phyloP scores from a whole-genome alignment of 805 yeast genomes.

The Metschnikowia colocasiae region DNA sequence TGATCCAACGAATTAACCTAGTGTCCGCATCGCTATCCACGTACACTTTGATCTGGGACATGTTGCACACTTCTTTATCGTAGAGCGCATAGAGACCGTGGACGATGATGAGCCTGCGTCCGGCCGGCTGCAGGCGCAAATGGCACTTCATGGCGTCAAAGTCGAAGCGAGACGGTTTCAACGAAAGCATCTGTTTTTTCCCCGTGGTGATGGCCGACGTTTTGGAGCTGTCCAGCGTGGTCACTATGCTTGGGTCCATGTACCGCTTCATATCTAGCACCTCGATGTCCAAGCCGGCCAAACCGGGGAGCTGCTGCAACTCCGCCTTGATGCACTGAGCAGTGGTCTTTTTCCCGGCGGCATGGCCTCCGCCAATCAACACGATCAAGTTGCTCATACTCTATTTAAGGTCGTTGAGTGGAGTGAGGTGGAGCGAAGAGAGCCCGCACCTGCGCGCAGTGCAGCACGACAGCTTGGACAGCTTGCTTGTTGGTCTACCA shows the following conservation, averaged over 20 bases:
- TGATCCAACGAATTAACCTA: slow-evolving; percentile 75
- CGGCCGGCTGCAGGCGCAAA: slow-evolving; percentile 18
- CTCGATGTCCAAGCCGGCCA: slow-evolving; percentile 22
- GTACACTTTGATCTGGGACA: slow-evolving; percentile 66
- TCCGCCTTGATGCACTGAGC: slow-evolving; percentile 35
- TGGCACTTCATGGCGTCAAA: slow-evolving; percentile 27
- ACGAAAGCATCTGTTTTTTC: slow-evolving; percentile 17
- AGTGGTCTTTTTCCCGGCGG: slow-evolving; percentile 49
- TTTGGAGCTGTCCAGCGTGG: slow-evolving; percentile 19
- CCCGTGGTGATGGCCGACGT: slow-evolving; percentile 30
- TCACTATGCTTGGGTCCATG: slow-evolving; percentile 16
- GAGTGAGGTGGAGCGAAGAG: not conserved
- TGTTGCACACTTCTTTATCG: slow-evolving; percentile 49
- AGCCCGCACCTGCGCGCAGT: no score
- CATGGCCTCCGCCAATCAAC: slow-evolving; percentile 61
- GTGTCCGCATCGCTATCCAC: slow-evolving; percentile 84
- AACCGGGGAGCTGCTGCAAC: slow-evolving; percentile 10
- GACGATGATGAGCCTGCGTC: slow-evolving; percentile 40
- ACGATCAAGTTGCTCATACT: slow-evolving; percentile 29
- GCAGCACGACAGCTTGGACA: no score
- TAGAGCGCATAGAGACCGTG: slow-evolving; percentile 81
- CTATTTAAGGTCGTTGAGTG: not conserved
- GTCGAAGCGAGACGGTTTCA: slow-evolving; percentile 43
- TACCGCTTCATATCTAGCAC: slow-evolving; percentile 46
- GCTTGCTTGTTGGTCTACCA: no score